Conservation (phyloP, 2,329 filamentous ascomycete species). For the Ceratocystis albifundus region DNA sequence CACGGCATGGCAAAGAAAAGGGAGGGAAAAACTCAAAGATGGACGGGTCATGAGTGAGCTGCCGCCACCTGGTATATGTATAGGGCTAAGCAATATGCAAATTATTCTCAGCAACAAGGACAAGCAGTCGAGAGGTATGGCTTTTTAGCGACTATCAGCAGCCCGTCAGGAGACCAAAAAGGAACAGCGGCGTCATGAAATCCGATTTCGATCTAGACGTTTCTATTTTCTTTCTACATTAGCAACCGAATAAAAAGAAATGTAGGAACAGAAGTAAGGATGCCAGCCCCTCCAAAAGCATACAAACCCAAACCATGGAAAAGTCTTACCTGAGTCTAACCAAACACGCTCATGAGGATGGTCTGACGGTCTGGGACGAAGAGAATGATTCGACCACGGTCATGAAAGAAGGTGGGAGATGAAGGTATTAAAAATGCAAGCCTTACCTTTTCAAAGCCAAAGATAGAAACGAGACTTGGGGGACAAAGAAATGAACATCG, state of each 20-base stretch:
- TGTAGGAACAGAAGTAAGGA: neutral
- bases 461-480: neutral
- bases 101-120: neutral
- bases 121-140: neutral
- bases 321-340: neutral
- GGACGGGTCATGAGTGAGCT: neutral
- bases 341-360: neutral
- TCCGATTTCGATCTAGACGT: slow-evolving; percentile 1
- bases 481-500: neutral
- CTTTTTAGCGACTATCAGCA: neutral
- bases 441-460: neutral
- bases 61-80: too few relatives aligned
- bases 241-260: neutral
- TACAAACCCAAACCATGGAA: neutral
- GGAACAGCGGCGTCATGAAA: neutral
- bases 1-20: neutral
- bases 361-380: neutral
- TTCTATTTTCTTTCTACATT: slow-evolving; percentile 1
- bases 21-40: neutral
- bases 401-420: neutral
- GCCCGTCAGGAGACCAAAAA: neutral
- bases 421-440: neutral
- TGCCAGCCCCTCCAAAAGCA: neutral
- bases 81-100: neutral
- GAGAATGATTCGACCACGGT: too few relatives aligned